Evolutionary conservation across 1,284 basidiomycete species (phyloP).

Genomic region (Hymenochaete sp.): DNA sequence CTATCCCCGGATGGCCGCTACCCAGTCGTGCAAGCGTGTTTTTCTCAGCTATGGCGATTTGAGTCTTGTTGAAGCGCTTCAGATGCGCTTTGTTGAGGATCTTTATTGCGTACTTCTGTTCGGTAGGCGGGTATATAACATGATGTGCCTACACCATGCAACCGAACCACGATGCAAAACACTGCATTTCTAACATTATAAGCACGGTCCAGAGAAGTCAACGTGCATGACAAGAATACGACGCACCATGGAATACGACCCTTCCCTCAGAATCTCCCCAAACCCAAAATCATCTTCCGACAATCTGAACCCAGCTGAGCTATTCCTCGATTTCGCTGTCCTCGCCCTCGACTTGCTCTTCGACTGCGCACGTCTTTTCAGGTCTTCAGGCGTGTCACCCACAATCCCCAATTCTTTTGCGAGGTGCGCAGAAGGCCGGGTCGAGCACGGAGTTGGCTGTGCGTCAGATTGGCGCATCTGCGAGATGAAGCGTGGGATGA

Average conservation of each 20-base stretch:
- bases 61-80: constrained; percentile 56
- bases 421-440: constrained; percentile 49
- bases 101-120: constrained; percentile 67
- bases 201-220: too few species aligned
- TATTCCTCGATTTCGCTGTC: constrained; percentile 31
- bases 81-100: constrained; percentile 70
- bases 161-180: too few species aligned
- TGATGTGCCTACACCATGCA: constrained; percentile 49
- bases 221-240: neutral
- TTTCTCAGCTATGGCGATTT: constrained; percentile 58
- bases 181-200: too few species aligned
- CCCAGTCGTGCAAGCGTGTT: constrained; percentile 48
- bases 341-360: constrained; percentile 28
- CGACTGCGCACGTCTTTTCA: constrained; percentile 24
- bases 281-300: constrained; percentile 61
- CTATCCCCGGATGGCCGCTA: constrained; percentile 72
- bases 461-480: too few species aligned
- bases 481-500: constrained; percentile 55
- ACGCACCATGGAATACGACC: constrained; percentile 70
- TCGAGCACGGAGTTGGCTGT: constrained; percentile 36
- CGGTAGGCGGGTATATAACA: constrained; percentile 45
- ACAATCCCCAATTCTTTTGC: constrained; percentile 46
- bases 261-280: constrained; percentile 64
- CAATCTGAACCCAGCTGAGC: constrained; percentile 39
- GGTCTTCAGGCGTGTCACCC: constrained; percentile 24